A percentile compares a stretch with the other conserved stretches of the same genome.
Evolutionary conservation across 495 filamentous ascomycete species (phyloP).

Genomic region (Cetradonia linearis): DNA sequence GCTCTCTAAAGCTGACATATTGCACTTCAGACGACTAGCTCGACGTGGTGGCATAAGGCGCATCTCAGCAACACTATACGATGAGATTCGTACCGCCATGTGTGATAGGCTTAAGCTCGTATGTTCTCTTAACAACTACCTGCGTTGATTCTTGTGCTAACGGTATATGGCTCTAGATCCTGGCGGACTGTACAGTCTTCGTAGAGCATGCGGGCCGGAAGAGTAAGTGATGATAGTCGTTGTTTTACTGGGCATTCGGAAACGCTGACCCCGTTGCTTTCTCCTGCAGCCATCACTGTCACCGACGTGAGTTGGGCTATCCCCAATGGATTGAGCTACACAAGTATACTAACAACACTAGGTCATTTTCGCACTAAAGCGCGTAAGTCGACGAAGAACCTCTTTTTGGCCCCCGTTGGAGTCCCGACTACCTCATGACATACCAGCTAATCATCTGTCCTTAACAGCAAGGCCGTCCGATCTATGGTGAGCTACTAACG

Average conservation of each 20-base stretch:
- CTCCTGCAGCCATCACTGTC: conserved; percentile 41
- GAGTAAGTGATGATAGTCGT: conserved; percentile 29
- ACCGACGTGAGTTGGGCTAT: conserved; percentile 44
- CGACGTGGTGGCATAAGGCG: conserved; percentile 70
- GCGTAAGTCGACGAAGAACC: conserved; percentile 28
- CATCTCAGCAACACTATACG: conserved; percentile 60
- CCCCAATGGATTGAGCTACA: not conserved
- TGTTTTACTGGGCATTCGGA: not conserved
- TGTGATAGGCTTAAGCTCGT: conserved; percentile 46
- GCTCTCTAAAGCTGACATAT: not conserved
- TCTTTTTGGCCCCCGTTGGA: not conserved
- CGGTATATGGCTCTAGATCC: conserved; percentile 33
- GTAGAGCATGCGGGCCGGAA: conserved; percentile 42
- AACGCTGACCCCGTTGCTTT: not conserved
- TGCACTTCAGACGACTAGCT: conserved; percentile 53
- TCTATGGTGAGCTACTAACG: conserved; percentile 27
- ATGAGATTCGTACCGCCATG: conserved; percentile 49
- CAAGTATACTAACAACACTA: conserved; percentile 24
- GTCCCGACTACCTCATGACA: not conserved
- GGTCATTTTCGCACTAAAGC: conserved; percentile 51
- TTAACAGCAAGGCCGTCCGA: conserved; percentile 29
- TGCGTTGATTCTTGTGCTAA: not conserved
- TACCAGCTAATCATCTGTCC: not conserved
- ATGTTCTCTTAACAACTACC: conserved; percentile 16
- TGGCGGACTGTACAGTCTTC: conserved; percentile 41